Conservation (phyloP, 805 yeast species). For the Wickerhamomyces pijperi region DNA sequence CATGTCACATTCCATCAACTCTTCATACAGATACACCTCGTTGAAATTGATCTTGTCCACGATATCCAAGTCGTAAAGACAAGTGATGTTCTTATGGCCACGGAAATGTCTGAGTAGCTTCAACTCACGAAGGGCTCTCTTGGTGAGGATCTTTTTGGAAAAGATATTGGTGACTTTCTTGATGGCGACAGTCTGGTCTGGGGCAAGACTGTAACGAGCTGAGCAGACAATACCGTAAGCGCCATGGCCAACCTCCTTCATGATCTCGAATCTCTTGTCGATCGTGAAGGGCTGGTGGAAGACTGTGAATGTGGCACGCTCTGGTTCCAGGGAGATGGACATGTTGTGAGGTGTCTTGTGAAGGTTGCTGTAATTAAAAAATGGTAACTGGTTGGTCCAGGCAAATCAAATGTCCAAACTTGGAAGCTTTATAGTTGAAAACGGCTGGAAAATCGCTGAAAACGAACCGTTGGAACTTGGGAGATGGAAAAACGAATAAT, state of each 20-base stretch:
- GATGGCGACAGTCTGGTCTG: constrained; percentile 82
- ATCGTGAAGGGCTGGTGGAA: constrained; percentile 89
- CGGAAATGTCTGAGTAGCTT: constrained; percentile 86
- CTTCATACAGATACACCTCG: constrained; percentile 90
- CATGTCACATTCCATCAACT: constrained; percentile 97
- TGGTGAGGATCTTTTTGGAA: constrained; percentile 81
- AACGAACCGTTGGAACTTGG: too few species aligned
- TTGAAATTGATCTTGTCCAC: constrained; percentile 65
- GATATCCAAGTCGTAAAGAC: constrained; percentile 88
- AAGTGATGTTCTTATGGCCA: constrained; percentile 93
- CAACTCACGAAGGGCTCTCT: constrained; percentile 83
- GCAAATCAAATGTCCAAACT: too few species aligned
- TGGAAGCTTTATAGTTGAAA: too few species aligned
- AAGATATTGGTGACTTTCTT: constrained; percentile 94
- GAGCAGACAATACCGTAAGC: constrained; percentile 97
- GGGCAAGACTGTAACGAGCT: constrained; percentile 66
- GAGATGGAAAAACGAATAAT: too few species aligned
- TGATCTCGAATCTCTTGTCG: constrained; percentile 78
- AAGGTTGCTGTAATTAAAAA: neutral
- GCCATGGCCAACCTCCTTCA: constrained; percentile 93
- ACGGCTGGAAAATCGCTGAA: too few species aligned
- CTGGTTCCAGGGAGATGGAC: constrained; percentile 19
- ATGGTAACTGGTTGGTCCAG: too few species aligned
- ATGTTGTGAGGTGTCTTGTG: too few species aligned
- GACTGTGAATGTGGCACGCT: constrained; percentile 45